Base-by-base conservation (phyloP, 2,329 filamentous ascomycete genomes). In the Botrytis pseudocinerea region DNA sequence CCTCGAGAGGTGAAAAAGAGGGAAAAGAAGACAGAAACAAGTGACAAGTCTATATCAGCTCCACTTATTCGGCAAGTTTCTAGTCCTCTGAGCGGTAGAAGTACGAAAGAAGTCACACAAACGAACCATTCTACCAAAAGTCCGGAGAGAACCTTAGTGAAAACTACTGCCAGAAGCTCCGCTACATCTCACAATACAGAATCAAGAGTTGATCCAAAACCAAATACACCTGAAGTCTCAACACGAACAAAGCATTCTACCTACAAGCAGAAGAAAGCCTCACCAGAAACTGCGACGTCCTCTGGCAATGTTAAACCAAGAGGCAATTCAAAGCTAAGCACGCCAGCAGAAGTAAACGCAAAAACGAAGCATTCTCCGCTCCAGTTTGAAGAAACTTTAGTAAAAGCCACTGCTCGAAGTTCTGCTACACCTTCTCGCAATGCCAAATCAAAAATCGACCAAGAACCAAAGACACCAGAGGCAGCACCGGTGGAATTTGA, bases 1-100 rank as follows among this genome's bases (percentile, higher is more conserved):
- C 35, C 44, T n/a, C 51, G 22, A n/a, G 66, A 74, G 35, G 38
- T 70, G 60, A 35, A 73, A 62, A 57, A 32, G 5, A 71, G 72
- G 20, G 22, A 44, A 40, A 32, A 12, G 22, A 62, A 66, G 59
- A 64, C 8, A 12, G 18, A 62, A 14, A 16, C 8, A 70, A 74
- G 75, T 57, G 66, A 74, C n/a, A 70, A 70, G 28, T 22, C 42
- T 70, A 14, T 22, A 22, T 32, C 42, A 28, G 38, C 54, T 32
- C 25, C 57, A 25, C 12, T 5, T 32, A 20, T 28, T 57, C 38
- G 35, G 32, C 32, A 59, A 35, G 22, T 7, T 14, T 66, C 60
- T 22, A 35, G 22, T 59, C n/a, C n/a, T 18, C 4, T 18, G 32
- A n/a, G 40, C 12, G 18, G 35, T 25, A 16, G 40, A 42, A 16